These are phyloP conservation scores for Ogataea henricii DNA, from an alignment of 805 yeast genomes.

Conservation along the genomic window DNA sequence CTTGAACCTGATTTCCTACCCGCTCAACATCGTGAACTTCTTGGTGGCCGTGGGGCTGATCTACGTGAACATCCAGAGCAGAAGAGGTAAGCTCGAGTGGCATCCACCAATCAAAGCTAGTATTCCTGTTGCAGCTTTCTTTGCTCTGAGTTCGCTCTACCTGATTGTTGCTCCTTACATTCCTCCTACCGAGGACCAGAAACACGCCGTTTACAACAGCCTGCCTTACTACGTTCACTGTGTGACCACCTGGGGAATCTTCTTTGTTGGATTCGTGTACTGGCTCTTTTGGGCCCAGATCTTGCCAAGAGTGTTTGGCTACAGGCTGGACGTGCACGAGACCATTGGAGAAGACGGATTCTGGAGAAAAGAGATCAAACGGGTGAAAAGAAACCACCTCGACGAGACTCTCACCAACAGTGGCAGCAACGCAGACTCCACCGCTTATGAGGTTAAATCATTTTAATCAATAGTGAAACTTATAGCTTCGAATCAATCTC, in stretches of 20 bases:
- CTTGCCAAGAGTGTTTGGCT: slow-evolving; percentile 57
- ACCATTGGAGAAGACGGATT: slow-evolving; percentile 60
- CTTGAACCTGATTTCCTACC: slow-evolving; percentile 76
- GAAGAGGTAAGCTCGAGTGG: slow-evolving; percentile 58
- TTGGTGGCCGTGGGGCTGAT: slow-evolving; percentile 64
- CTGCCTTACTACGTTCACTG: slow-evolving; percentile 70
- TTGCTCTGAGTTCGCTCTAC: slow-evolving; percentile 64
- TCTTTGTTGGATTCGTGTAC: slow-evolving; percentile 63
- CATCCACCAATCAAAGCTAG: slow-evolving; percentile 71
- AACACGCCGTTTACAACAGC: slow-evolving; percentile 54
- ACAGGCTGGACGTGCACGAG: slow-evolving; percentile 54
- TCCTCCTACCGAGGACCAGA: slow-evolving; percentile 66
- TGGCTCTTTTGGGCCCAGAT: slow-evolving; percentile 65
- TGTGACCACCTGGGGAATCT: slow-evolving; percentile 80
- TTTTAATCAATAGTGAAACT: not conserved
- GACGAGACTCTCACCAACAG: not conserved
- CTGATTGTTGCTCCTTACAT: slow-evolving; percentile 76
- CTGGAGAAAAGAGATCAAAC: slow-evolving; percentile 60
- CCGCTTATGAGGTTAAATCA: not conserved
- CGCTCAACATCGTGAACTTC: slow-evolving; percentile 74
- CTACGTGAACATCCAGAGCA: slow-evolving; percentile 53
- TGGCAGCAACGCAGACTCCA: not conserved
- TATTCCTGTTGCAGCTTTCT: slow-evolving; percentile 62
- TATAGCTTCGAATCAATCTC: not conserved
- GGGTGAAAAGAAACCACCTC: not conserved